These are phyloP conservation scores for Brassica nigra DNA, from an alignment of 345 rosid species.

Conservation along the genomic window DNA sequence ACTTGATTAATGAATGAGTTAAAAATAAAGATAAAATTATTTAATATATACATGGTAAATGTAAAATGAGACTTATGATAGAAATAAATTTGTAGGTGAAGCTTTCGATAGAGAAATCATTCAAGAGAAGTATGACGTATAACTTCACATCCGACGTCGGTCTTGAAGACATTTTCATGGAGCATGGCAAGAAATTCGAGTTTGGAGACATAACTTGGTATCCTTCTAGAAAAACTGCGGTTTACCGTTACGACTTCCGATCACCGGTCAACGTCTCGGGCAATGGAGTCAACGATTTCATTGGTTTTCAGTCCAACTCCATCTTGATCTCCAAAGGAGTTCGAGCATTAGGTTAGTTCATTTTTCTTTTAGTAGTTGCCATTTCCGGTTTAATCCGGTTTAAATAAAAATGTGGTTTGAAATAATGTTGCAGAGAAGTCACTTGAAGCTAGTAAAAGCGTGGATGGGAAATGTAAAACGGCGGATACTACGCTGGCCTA, in stretches of 20 bases:
- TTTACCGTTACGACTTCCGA: conserved; percentile 71
- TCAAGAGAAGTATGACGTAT: conserved; percentile 75
- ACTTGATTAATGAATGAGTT: too few species aligned
- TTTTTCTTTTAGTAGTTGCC: neutral
- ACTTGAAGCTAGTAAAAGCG: conserved; percentile 51
- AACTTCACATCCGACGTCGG: conserved; percentile 64
- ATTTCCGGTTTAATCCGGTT: conserved; percentile 16
- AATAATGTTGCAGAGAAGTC: conserved; percentile 57
- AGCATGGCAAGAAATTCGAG: conserved; percentile 65
- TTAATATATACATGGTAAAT: too few species aligned
- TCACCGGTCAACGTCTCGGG: conserved; percentile 55
- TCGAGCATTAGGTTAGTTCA: conserved; percentile 59
- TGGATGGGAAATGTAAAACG: conserved; percentile 56
- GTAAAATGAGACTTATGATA: too few species aligned
- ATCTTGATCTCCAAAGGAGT: conserved; percentile 58
- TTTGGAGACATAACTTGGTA: conserved; percentile 92
- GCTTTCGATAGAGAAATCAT: conserved; percentile 59
- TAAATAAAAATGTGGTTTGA: neutral
- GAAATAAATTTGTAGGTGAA: conserved; percentile 51
- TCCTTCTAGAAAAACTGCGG: conserved; percentile 70
- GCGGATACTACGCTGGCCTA: conserved; percentile 54
- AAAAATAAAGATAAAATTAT: too few species aligned
- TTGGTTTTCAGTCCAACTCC: conserved; percentile 71
- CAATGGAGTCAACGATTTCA: conserved; percentile 65
- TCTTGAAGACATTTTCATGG: conserved; percentile 56